phyloP scores from a whole-genome alignment of 129 eudicot genomes.

The Silybum marianum region DNA sequence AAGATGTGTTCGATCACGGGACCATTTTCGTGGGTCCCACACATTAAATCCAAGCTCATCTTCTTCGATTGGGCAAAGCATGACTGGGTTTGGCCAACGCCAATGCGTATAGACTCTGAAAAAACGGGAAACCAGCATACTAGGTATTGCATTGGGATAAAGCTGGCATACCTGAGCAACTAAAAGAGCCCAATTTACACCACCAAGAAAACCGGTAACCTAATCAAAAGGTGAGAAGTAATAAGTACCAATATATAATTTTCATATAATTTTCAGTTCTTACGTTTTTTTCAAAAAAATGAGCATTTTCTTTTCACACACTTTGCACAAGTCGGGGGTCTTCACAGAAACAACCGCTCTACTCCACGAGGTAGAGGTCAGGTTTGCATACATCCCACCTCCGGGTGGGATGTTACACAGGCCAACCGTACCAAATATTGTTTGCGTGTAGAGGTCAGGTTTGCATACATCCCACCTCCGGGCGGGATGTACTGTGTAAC shows the following conservation, averaged over 20 bases:
- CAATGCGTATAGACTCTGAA: constrained; percentile 45
- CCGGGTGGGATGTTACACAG: too few relatives aligned
- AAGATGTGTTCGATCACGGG: constrained; percentile 38
- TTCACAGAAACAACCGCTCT: too few relatives aligned
- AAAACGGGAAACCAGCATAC: constrained; percentile 55
- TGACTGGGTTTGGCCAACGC: constrained; percentile 55
- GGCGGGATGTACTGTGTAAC: too few relatives aligned
- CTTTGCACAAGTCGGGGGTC: too few relatives aligned
- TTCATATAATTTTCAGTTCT: neutral
- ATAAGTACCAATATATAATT: neutral
- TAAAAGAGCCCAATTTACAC: constrained; percentile 52
- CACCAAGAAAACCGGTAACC: constrained; percentile 49
- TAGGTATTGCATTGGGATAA: constrained; percentile 50
- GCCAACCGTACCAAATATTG: too few relatives aligned
- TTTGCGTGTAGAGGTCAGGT: too few relatives aligned
- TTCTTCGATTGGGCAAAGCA: constrained; percentile 47
- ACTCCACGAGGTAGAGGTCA: too few relatives aligned
- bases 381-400: too few relatives aligned
- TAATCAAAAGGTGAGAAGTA: constrained; percentile 9
- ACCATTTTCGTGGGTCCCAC: constrained; percentile 39
- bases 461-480: too few relatives aligned
- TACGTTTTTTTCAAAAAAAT: neutral
- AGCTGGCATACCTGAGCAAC: constrained; percentile 57
- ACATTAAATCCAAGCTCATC: constrained; percentile 41
- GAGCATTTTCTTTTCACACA: neutral